Base-by-base conservation (phyloP, 2,329 filamentous ascomycete species). In the Epichloe gansuensis region DNA sequence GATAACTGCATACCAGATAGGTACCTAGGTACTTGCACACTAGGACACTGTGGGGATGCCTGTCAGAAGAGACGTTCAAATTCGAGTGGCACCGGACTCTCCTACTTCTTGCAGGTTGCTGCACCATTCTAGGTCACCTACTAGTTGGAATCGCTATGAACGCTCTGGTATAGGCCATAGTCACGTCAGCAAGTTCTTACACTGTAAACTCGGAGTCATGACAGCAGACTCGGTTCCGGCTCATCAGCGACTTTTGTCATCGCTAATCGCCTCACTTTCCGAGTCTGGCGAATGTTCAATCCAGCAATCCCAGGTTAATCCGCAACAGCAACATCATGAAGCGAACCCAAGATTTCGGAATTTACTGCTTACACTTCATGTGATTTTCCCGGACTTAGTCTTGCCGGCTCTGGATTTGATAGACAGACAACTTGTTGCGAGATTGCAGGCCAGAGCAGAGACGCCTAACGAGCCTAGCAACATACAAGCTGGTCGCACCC, bases 361-460 rank as follows among this genome's bases (percentile, higher is more conserved):
- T 47, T 69, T 85, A 15, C 71, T 95, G n/a, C 71, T 89, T 1
- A 89, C 87, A 0, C 77, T 95, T 0, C 90, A 96, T 68, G 85
- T 89, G 36, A 71, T 96, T 13, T 94, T 94, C 62, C 89, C 89
- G 0, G 80, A 81, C 56, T 78, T 89, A 51, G 71, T 96, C 2
- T 81, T 96, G 1, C 87, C 89, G 3, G 89, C 91, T 0, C 75
- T 98, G 3, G 90, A 97, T 66, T 75, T 97, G 0, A 75, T 98
- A 1, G 93, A 98, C 66, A 79, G 88, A 27, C 71, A 76, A 3
- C 77, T 93, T 0, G 80, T 95, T 36, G 36, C 51, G 0, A 54
- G 34, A 36, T 25, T 50, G 36, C 50, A 47, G 23, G 21, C 40
- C 27, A 44, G 44, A 42, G 17, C 39, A 50, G 44, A 15, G 12